phyloP scores from a whole-genome alignment of 176 grass and related monocot genomes.

The Rhynchospora tenuis region DNA sequence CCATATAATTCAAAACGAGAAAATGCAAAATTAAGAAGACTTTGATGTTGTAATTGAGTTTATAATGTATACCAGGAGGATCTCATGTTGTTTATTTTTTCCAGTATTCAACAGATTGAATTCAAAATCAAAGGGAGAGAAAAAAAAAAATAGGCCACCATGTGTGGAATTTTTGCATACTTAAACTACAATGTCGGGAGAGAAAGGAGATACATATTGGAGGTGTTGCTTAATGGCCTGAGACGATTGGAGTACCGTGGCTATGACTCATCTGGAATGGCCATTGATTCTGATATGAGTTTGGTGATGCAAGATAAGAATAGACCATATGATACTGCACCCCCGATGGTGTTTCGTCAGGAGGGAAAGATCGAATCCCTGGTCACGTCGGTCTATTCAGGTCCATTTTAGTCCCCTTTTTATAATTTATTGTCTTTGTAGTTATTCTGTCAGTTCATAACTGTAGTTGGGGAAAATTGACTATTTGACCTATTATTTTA shows the following conservation, averaged over 20 bases:
- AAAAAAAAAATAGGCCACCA: background rate
- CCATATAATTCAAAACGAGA: too few relatives aligned
- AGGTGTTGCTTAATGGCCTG: constrained; percentile 47
- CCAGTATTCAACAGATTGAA: constrained; percentile 1
- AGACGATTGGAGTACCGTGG: constrained; percentile 44
- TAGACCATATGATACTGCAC: constrained; percentile 23
- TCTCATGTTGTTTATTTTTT: too few relatives aligned
- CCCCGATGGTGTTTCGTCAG: constrained; percentile 76
- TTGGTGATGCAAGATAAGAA: background rate
- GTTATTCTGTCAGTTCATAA: background rate
- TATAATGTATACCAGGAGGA: background rate
- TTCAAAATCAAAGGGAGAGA: background rate
- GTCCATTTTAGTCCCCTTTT: constrained; percentile 29
- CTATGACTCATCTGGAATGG: constrained; percentile 40
- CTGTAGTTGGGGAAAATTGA: background rate
- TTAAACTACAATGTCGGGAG: constrained; percentile 49
- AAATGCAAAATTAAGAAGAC: too few relatives aligned
- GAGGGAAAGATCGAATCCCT: constrained; percentile 98
- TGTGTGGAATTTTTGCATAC: constrained; percentile 50
- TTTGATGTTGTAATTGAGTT: too few relatives aligned
- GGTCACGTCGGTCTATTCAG: constrained; percentile 80
- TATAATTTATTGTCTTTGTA: background rate
- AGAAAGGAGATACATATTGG: constrained; percentile 44
- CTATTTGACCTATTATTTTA: background rate
- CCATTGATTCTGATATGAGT: constrained; percentile 39